Percentiles rank a stretch among this genome's conserved stretches.
phyloP scores from a whole-genome alignment of 345 rosid genomes.

The Acer saccharum region DNA sequence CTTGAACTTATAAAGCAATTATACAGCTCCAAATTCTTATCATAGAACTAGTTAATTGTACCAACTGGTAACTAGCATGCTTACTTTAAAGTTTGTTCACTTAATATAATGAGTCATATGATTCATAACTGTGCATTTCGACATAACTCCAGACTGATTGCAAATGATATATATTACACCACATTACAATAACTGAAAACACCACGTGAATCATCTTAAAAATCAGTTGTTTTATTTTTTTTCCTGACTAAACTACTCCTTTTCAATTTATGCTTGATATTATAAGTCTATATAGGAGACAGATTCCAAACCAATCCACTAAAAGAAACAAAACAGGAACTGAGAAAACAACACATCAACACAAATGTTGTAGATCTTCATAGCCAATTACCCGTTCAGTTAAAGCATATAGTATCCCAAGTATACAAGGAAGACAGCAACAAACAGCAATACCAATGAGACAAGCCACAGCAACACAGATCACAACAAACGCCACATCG shows the following conservation, averaged over 20 bases:
- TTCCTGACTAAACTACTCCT: background rate
- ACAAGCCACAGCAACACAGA: constrained; percentile 73
- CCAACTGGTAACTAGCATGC: background rate
- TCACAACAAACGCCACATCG: constrained; percentile 76
- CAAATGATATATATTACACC: background rate
- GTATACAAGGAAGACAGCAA: constrained; percentile 93
- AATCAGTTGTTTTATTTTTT: background rate
- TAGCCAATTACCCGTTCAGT: constrained; percentile 64
- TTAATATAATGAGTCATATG: background rate
- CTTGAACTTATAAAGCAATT: background rate
- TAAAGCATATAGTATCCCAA: constrained; percentile 79
- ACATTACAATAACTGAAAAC: background rate
- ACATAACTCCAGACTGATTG: background rate
- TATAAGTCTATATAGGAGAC: background rate
- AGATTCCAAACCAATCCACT: background rate
- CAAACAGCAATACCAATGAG: constrained; percentile 88
- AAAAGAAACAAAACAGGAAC: background rate
- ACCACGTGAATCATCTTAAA: background rate
- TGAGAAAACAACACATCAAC: background rate
- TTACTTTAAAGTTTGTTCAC: background rate
- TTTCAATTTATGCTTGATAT: background rate
- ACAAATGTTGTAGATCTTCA: background rate
- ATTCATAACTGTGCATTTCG: background rate
- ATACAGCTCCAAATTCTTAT: background rate
- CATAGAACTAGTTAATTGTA: background rate